These are phyloP conservation scores for Physcia stellaris DNA, from an alignment of 495 filamentous ascomycete species.

Conservation along the genomic window DNA sequence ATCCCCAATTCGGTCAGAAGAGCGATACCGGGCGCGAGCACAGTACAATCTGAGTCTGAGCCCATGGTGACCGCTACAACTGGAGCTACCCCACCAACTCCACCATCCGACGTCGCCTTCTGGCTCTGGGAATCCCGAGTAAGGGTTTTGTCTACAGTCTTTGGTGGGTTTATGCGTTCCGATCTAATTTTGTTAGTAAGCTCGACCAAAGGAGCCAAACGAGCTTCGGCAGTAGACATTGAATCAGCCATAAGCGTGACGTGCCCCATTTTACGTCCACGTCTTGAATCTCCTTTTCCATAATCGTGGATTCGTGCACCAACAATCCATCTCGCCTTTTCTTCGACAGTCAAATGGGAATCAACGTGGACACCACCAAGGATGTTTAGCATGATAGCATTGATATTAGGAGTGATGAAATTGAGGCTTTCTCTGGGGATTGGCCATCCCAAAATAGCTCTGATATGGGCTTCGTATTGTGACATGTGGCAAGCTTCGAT, in stretches of 20 bases:
- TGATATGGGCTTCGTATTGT: constrained; percentile 83
- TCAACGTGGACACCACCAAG: constrained; percentile 59
- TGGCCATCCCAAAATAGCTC: constrained; percentile 69
- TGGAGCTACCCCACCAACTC: constrained; percentile 28
- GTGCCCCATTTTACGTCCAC: constrained; percentile 90
- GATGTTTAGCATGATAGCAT: constrained; percentile 92
- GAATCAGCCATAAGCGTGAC: constrained; percentile 60
- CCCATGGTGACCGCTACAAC: constrained; percentile 85
- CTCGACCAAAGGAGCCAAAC: constrained; percentile 53
- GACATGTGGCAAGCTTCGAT: constrained; percentile 87
- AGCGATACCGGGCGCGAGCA: constrained; percentile 61
- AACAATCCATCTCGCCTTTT: constrained; percentile 45
- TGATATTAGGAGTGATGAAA: constrained; percentile 41
- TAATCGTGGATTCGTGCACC: constrained; percentile 72
- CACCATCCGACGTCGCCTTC: background rate
- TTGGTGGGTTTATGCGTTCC: constrained; percentile 35
- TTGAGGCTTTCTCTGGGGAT: constrained; percentile 46
- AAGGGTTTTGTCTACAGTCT: background rate
- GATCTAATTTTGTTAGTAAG: constrained; percentile 50
- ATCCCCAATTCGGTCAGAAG: constrained; percentile 65
- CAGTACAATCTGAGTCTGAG: constrained; percentile 81
- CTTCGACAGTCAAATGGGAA: constrained; percentile 56
- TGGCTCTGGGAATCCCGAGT: background rate
- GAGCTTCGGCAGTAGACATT: constrained; percentile 56
- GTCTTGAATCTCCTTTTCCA: constrained; percentile 72